Percentiles rank a stretch among this genome's conserved stretches.
Evolutionary conservation across 495 filamentous ascomycete genomes (phyloP).

Genomic region (Trichocladium uniseriatum): DNA sequence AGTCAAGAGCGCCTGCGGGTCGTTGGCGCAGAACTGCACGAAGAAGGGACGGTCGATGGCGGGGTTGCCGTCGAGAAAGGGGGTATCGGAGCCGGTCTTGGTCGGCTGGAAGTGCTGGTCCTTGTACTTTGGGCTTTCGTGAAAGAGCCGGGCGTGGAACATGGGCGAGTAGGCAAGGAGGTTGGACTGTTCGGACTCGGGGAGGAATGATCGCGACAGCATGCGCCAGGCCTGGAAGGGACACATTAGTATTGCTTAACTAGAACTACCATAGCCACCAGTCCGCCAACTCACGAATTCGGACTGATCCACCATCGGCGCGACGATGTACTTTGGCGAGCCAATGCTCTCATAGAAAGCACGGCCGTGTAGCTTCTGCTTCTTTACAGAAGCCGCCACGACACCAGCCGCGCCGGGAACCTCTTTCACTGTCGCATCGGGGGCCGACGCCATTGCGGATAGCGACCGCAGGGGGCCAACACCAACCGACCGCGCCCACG

Average conservation of each 20-base stretch:
- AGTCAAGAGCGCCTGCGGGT: slow-evolving; percentile 63
- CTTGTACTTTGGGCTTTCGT: slow-evolving; percentile 64
- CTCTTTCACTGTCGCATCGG: background rate
- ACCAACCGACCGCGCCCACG: background rate
- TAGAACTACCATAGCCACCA: background rate
- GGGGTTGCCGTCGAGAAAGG: slow-evolving; percentile 79
- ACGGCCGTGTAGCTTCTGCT: slow-evolving; percentile 64
- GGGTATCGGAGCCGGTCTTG: slow-evolving; percentile 15
- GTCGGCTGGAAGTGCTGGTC: slow-evolving; percentile 66
- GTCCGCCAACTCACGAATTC: slow-evolving; percentile 64
- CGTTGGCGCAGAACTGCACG: slow-evolving; percentile 95
- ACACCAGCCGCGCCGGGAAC: background rate
- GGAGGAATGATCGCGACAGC: slow-evolving; percentile 83
- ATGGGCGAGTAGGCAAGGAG: slow-evolving; percentile 87
- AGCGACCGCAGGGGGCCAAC: background rate
- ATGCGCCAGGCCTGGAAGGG: slow-evolving; percentile 76
- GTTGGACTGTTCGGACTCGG: slow-evolving; percentile 45
- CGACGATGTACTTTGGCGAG: slow-evolving; percentile 78
- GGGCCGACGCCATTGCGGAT: slow-evolving; percentile 18
- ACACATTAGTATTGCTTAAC: slow-evolving; percentile 7
- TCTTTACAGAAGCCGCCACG: slow-evolving; percentile 10
- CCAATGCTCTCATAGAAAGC: slow-evolving; percentile 92
- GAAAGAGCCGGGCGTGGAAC: slow-evolving; percentile 83
- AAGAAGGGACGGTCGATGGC: slow-evolving; percentile 75
- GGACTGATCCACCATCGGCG: slow-evolving; percentile 97